Base-by-base conservation (phyloP, 345 rosid genomes). In the Reutealis trisperma region DNA sequence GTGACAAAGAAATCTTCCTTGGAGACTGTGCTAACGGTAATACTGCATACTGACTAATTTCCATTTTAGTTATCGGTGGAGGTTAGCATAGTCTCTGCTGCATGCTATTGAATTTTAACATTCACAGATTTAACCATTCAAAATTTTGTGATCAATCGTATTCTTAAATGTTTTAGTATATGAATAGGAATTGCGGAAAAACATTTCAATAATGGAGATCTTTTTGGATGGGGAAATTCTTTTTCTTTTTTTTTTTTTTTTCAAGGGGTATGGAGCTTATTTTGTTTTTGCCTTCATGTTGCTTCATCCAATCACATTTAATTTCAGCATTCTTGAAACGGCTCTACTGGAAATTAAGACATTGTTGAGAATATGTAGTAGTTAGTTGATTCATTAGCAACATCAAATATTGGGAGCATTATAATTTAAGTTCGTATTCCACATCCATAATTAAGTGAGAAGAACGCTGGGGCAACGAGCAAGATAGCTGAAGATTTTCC, bases 11-110 rank as follows among this genome's bases (percentile, higher is more conserved):
- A 93, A 84, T 96, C 99, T 79, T 59, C 99, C 32, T 80, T 96
- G 86, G 99, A 96, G 90, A 96, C 99, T 66, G 99, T 96, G 81
- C 82, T 96, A 74, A 96, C 99, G 97, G 99, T 96, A 93, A 41
- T 74, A 58, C 78, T 78, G 34, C 75, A 34, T 67, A 68, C 69
- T 72, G 16, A 18, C 21, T 78, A 41, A 24, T 78, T 79, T 75
- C 37, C 11, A 19, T 16, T 76, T 59, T 77, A 37, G 24, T 64
- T 68, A 22, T 71, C 52, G 54, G n/a, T 69, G 63, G 72, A 65
- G 61, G 67, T 59, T 59, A 58, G 47, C 21, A 7, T 71, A 58
- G 71, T 41, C 63, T 78, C 67, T 79, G 22, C 80, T 42, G 19
- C 8, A 8, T 75, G 67, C 47, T 42, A 11, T 67, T 37, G 24